Evolutionary conservation across 805 yeast species (phyloP), one percentile per base, ranked within the genome.

Genomic region (Pichia membranifaciens): DNA sequence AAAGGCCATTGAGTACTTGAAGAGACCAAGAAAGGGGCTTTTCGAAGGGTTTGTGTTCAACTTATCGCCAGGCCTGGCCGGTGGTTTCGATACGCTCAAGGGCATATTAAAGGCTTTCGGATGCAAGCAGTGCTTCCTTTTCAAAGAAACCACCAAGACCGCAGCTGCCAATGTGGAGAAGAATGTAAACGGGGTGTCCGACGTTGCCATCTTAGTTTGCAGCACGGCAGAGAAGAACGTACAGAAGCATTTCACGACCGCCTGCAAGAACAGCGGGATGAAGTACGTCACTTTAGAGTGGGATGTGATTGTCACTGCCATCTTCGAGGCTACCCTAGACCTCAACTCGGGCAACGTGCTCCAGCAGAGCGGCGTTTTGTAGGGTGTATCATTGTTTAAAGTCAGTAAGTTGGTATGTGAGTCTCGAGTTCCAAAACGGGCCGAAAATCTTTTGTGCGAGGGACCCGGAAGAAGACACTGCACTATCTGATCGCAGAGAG

Each of bases 71-170:
- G 74, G 72, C 31, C 70, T 83, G 22, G 76, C 78, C 15, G 90
- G 88, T 32, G 86, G 88, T 0, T 60, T 71, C 4, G 72, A 72
- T 0, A 72, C 79, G 2, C 74, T 84, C 7, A 66, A 76, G 7
- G 71, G 75, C 38, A 81, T 87, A 21, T 66, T 86, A 7, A 65
- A 62, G 32, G 74, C 81, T 1, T 89, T 87, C 58, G 90, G 89
- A 0, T 56, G 61, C 38, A 48, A 41, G 5, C 22, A 48, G 2
- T 51, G 57, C 33, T 37, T 44, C 4, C 35, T 47, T 7, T 43
- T 61, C 12, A 63, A 59, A 35, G 45, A 31, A n/a, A 54, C 48
- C 20, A 43, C 57, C 9, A 55, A 56, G 41, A 21, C 20, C 1
- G 20, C 20, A 17, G 16, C n/a, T n/a, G 29, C 25, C 1, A 33